These are phyloP conservation scores for Eragrostis curvula DNA, from an alignment of 176 grass and related monocot species.

Conservation along the genomic window DNA sequence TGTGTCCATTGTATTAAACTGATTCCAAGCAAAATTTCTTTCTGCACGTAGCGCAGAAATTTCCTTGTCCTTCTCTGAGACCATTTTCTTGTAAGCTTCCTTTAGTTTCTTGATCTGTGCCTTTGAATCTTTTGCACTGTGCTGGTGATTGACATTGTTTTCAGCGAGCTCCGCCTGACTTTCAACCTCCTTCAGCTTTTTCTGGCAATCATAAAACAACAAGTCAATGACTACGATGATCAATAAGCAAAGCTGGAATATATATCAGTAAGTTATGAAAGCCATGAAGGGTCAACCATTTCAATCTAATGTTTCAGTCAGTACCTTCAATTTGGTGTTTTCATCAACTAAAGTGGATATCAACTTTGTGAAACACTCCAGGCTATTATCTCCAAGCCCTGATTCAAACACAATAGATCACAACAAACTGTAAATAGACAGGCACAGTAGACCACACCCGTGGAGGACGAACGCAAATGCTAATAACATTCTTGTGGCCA, in stretches of 20 bases:
- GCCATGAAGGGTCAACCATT: not conserved
- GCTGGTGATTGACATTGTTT: conserved; percentile 14
- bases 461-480: too few species aligned
- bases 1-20: conserved; percentile 64
- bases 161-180: conserved; percentile 12
- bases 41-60: conserved; percentile 50
- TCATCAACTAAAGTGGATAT: conserved; percentile 44
- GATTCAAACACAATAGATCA: conserved; percentile 8
- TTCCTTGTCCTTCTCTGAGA: conserved; percentile 52
- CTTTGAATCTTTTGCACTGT: conserved; percentile 24
- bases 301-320: not conserved
- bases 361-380: conserved; percentile 43
- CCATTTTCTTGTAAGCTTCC: conserved; percentile 49
- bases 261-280: not conserved
- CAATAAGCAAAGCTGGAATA: too few species aligned
- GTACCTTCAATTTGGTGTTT: conserved; percentile 53
- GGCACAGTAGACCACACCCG: not conserved
- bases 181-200: conserved; percentile 37
- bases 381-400: conserved; percentile 50
- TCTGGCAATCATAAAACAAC: not conserved
- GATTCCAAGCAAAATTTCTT: conserved; percentile 67
- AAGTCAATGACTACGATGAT: not conserved
- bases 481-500: too few species aligned
- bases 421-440: not conserved
- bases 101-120: conserved; percentile 54